Evolutionary conservation across 306 rosid genomes (phyloP).

Genomic region (Rosa multiflora): DNA sequence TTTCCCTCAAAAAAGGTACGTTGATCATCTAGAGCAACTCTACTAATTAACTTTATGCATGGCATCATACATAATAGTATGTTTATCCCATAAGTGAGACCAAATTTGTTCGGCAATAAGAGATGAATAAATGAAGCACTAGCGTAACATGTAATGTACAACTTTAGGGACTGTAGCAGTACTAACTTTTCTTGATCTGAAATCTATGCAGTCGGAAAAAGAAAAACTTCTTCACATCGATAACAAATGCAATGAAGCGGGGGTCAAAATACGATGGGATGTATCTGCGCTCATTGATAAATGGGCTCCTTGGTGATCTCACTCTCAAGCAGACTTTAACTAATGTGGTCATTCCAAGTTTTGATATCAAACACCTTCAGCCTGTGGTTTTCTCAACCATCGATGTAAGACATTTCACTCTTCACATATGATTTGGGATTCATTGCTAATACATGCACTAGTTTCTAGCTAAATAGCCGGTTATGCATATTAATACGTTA

Average conservation of each 20-base stretch:
- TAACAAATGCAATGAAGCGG: not conserved
- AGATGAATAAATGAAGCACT: not conserved
- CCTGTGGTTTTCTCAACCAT: slow-evolving; percentile 41
- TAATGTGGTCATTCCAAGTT: slow-evolving; percentile 40
- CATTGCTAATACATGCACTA: not conserved
- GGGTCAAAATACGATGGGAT: slow-evolving; percentile 52
- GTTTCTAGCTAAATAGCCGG: not conserved
- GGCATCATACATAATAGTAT: not conserved
- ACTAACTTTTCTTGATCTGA: not conserved
- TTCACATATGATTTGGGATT: not conserved
- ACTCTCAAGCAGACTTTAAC: slow-evolving; percentile 40
- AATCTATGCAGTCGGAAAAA: not conserved
- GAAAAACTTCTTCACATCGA: not conserved
- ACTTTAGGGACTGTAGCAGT: not conserved
- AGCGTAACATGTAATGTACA: not conserved
- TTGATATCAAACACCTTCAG: slow-evolving; percentile 46
- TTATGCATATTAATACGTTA: not conserved
- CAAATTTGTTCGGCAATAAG: not conserved
- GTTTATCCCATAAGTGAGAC: too few relatives aligned
- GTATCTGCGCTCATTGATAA: slow-evolving; percentile 27
- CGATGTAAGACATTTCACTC: slow-evolving; percentile 26
- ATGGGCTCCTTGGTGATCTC: slow-evolving; percentile 33
- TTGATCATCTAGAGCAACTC: not conserved
- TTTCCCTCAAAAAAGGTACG: slow-evolving; percentile 27
- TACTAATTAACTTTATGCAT: not conserved